These are phyloP conservation scores for Aspergillus sp. DNA, from an alignment of 2,329 filamentous ascomycete species.

Conservation along the genomic window DNA sequence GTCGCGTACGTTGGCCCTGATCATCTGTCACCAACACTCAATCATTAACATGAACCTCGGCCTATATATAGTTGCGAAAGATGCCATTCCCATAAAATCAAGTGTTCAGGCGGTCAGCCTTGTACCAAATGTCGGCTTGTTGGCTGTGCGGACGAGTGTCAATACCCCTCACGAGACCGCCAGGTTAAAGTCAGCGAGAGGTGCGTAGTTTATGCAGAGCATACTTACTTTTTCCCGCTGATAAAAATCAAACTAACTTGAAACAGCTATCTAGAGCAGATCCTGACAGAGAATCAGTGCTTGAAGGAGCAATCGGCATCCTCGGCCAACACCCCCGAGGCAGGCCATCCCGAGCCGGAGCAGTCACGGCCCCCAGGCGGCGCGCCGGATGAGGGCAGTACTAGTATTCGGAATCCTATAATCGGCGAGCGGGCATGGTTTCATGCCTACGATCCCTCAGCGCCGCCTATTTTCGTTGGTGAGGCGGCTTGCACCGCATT, in stretches of 20 bases:
- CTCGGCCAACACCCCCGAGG: constrained; percentile 27
- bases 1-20: constrained; percentile 26
- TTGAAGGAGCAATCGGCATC: constrained; percentile 30
- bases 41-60: not conserved
- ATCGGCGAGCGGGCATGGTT: constrained; percentile 40
- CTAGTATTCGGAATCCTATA: constrained; percentile 33
- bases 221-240: not conserved
- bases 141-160: constrained; percentile 39
- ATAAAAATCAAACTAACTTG: not conserved
- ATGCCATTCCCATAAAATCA: constrained; percentile 49
- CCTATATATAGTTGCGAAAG: constrained; percentile 36
- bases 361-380: constrained; percentile 20
- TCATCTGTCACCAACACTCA: not conserved
- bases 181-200: constrained; percentile 43
- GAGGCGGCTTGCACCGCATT: constrained; percentile 43
- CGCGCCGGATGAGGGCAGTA: constrained; percentile 23
- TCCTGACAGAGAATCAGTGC: constrained; percentile 34
- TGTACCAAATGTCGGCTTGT: constrained; percentile 43
- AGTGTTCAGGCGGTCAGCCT: constrained; percentile 47
- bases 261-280: constrained; percentile 32
- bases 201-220: constrained; percentile 13
- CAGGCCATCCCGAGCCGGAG: constrained; percentile 15
- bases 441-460: constrained; percentile 34
- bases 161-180: constrained; percentile 43
- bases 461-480: constrained; percentile 38